Base-by-base conservation (phyloP, 257 asterid genomes). In the Gentiana dahurica region DNA sequence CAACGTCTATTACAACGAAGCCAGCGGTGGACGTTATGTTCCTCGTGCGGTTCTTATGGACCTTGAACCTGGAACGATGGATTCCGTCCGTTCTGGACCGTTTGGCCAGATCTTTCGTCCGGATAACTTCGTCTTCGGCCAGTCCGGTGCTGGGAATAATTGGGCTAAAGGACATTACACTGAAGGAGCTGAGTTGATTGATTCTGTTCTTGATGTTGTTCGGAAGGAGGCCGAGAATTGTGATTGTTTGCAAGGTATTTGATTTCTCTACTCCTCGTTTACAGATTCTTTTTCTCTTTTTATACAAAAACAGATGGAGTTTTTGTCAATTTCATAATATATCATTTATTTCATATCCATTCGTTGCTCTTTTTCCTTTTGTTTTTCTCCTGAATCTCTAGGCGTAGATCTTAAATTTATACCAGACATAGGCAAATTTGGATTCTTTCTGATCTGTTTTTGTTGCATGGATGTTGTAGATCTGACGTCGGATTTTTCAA, bases 111-210 rank as follows among this genome's bases (percentile, higher is more conserved):
- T 83, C 5, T 83, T 83, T 51, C 71, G 84, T 41, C 87, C 91
- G 2, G 91, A 82, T 59, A 82, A 79, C 79, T 82, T 82, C 50
- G 87, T 79, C 53, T 82, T 79, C 11, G 91, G 91, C 1, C 91
- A 79, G 76, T 79, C 67, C 61, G 91, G 91, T 0, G 87, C 91
- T 6, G 91, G 90, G 11, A 82, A 82, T 62, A 82, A 82, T 15
- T 82, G 90, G 90, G 90, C 90, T 2, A 82, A 82, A 60, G 91
- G 91, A 32, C 91, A 82, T 64, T 82, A 82, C 67, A 82, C 91
- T 2, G 91, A 82, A 66, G 91, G 91, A 52, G 91, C 91, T 52
- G 91, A 82, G 39, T 61, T 82, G 63, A 78, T 83, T 34, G 93
- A 83, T 65, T 67, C 87, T 48, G 93, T 80, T 60, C 87, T 83